Conservation (phyloP, 352 stramenopile species). For the Globisporangium abappressorium region DNA sequence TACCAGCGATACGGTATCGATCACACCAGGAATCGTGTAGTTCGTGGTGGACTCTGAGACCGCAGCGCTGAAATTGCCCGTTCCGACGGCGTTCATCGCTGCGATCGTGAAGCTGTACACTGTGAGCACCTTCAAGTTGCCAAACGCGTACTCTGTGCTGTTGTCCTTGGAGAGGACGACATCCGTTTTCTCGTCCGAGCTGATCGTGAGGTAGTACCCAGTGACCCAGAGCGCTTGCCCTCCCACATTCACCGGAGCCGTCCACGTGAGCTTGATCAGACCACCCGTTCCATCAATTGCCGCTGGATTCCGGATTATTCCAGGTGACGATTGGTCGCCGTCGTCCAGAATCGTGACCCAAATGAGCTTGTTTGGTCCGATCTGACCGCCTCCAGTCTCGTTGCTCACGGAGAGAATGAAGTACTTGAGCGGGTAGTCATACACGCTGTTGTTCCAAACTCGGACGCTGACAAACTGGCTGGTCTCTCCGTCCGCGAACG, state of each 20-base stretch:
- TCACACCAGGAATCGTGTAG: conserved; percentile 32
- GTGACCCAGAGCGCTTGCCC: conserved; percentile 34
- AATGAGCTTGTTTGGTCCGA: conserved; percentile 30
- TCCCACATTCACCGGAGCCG: conserved; percentile 42
- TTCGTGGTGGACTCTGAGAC: conserved; percentile 32
- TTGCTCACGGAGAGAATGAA: conserved; percentile 36
- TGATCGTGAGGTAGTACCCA: conserved; percentile 36
- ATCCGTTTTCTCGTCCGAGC: neutral
- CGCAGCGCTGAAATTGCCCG: conserved; percentile 18
- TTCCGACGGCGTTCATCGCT: conserved; percentile 38
- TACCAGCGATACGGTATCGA: conserved; percentile 21
- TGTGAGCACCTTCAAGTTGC: conserved; percentile 22
- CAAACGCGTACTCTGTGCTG: conserved; percentile 29
- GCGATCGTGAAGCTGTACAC: conserved; percentile 35
- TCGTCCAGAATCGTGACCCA: conserved; percentile 44
- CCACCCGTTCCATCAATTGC: conserved; percentile 39
- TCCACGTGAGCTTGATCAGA: conserved; percentile 41
- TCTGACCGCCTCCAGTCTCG: conserved; percentile 21
- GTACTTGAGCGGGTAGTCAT: conserved; percentile 45
- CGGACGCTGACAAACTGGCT: conserved; percentile 24
- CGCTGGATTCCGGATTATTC: conserved; percentile 17
- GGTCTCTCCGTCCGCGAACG: conserved; percentile 35
- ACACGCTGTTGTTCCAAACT: conserved; percentile 43
- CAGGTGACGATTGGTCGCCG: conserved; percentile 43
- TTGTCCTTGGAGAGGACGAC: conserved; percentile 32